phyloP scores from a whole-genome alignment of 441 rosid genomes.

The Raphanus hybrid region DNA sequence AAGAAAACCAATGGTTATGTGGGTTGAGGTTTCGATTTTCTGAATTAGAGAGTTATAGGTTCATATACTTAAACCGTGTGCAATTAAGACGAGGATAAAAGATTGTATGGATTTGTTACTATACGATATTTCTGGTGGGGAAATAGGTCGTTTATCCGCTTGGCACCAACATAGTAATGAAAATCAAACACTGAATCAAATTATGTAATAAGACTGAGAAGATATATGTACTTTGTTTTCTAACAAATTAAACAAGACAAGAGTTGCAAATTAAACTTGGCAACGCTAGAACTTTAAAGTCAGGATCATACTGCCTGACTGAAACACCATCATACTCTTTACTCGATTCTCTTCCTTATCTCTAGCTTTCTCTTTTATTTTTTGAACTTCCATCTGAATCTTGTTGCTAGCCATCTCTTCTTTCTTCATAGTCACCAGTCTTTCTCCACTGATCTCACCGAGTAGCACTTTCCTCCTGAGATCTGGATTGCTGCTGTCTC shows the following conservation, averaged over 20 bases:
- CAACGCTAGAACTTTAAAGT: background rate
- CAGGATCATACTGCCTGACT: background rate
- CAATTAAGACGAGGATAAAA: too few relatives aligned
- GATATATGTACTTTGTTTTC: background rate
- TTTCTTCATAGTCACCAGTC: background rate
- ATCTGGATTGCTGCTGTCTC: slow-evolving; percentile 23
- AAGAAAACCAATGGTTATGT: too few relatives aligned
- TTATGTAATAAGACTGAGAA: background rate
- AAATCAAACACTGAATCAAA: background rate
- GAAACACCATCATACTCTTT: slow-evolving; percentile 1
- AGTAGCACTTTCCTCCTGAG: slow-evolving; percentile 29
- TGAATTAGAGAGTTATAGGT: too few relatives aligned
- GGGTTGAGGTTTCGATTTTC: too few relatives aligned
- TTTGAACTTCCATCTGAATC: slow-evolving; percentile 15
- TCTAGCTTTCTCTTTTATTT: slow-evolving; percentile 17
- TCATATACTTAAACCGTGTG: too few relatives aligned
- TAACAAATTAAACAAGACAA: background rate
- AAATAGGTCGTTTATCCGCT: background rate
- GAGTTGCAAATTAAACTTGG: background rate
- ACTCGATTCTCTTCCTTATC: slow-evolving; percentile 2
- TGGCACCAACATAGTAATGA: background rate
- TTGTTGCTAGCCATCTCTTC: slow-evolving; percentile 30
- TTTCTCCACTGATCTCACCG: slow-evolving; percentile 20
- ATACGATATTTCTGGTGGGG: too few relatives aligned
- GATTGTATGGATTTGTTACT: too few relatives aligned